phyloP scores from a whole-genome alignment of 352 stramenopile genomes.

The Plasmopara halstedii region DNA sequence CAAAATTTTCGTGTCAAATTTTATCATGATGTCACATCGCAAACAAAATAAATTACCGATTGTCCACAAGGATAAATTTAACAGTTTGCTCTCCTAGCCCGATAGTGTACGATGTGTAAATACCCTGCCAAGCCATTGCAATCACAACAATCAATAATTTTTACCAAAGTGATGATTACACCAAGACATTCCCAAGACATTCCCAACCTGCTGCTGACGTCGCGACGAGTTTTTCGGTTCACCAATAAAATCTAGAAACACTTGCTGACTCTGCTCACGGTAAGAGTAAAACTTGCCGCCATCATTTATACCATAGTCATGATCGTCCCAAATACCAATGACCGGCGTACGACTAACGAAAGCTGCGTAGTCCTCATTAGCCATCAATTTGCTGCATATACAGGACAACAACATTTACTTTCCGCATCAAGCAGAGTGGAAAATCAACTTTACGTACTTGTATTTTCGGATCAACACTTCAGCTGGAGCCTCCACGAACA shows the following conservation, averaged over 20 bases:
- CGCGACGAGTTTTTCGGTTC: constrained; percentile 65
- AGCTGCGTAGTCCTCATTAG: constrained; percentile 55
- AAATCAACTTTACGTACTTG: constrained; percentile 24
- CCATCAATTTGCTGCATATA: constrained; percentile 41
- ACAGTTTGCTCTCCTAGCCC: constrained; percentile 53
- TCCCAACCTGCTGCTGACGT: constrained; percentile 56
- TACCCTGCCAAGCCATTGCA: constrained; percentile 32
- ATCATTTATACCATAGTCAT: constrained; percentile 90
- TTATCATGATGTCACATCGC: background rate
- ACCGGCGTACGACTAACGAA: constrained; percentile 60
- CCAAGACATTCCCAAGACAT: too few species aligned
- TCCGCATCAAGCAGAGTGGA: background rate
- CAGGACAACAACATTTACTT: background rate
- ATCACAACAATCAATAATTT: background rate
- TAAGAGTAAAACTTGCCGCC: constrained; percentile 66
- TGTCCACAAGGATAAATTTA: constrained; percentile 87
- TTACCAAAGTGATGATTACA: background rate
- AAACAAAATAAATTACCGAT: constrained; percentile 26
- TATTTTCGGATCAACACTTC: constrained; percentile 54
- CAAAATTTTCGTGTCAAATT: background rate
- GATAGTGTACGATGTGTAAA: constrained; percentile 82
- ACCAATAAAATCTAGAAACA: constrained; percentile 82
- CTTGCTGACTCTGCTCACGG: constrained; percentile 69
- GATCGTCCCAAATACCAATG: constrained; percentile 87
- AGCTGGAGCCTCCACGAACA: constrained; percentile 47